Conservation (phyloP, 441 rosid genomes). For the Raphanus hybrid region DNA sequence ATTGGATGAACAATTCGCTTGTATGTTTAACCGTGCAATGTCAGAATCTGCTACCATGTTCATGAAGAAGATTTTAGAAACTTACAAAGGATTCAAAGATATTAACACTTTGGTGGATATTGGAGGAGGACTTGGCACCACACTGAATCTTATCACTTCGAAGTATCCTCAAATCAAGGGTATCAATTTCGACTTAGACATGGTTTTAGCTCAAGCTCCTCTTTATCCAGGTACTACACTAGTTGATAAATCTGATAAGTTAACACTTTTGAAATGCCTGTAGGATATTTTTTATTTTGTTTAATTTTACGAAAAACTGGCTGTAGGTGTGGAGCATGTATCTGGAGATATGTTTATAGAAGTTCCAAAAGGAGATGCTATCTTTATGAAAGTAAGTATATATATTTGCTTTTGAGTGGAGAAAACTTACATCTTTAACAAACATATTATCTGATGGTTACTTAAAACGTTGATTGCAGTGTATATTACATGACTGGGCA, state of each 20-base stretch:
- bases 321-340: conserved; percentile 37
- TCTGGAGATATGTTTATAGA: conserved; percentile 38
- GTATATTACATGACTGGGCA: conserved; percentile 43
- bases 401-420: not conserved
- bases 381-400: conserved; percentile 43
- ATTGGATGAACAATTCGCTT: conserved; percentile 25
- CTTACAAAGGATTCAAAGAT: not conserved
- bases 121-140: no score
- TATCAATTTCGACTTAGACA: conserved; percentile 2
- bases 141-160: no score
- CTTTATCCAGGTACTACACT: not conserved
- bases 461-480: conserved; percentile 20
- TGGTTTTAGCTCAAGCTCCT: conserved; percentile 5
- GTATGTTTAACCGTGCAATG: conserved; percentile 40
- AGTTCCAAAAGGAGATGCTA: not conserved
- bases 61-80: not conserved
- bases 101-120: not conserved
- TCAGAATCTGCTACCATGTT: conserved; percentile 10
- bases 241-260: not conserved
- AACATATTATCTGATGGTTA: not conserved
- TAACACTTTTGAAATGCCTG: not conserved
- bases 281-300: not conserved
- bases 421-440: not conserved
- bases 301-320: not conserved
- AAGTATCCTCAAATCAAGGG: no score